phyloP scores from a whole-genome alignment of 1,284 basidiomycete species.

The Leccinum fuscescens region DNA sequence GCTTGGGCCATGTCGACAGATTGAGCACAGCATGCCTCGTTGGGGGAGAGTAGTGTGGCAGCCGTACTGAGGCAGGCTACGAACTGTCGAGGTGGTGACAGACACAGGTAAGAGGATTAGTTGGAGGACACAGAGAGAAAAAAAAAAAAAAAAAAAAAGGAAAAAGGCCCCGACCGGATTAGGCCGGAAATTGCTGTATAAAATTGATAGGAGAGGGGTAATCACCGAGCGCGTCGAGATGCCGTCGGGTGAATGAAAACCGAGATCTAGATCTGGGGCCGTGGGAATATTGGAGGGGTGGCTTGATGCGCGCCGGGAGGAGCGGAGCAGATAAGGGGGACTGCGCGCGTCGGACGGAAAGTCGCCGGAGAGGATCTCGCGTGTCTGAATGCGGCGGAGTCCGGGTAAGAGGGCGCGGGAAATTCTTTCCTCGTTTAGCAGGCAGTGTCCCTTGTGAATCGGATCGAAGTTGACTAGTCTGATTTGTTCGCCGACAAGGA shows the following conservation, averaged over 20 bases:
- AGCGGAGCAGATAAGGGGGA: constrained; percentile 14
- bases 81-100: not conserved
- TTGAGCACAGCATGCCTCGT: not conserved
- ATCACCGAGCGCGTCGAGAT: not conserved
- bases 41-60: not conserved
- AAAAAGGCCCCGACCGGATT: not conserved
- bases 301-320: constrained; percentile 17
- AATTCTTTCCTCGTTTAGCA: not conserved
- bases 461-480: constrained; percentile 12
- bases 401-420: constrained; percentile 14
- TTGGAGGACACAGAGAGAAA: not conserved
- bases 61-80: not conserved
- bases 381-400: not conserved
- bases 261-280: not conserved
- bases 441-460: constrained; percentile 23
- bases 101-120: not conserved
- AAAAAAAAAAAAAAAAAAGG: not conserved
- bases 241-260: not conserved
- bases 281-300: not conserved
- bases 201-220: not conserved
- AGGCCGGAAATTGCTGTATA: not conserved
- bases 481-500: constrained; percentile 5
- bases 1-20: not conserved
- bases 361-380: constrained; percentile 26
- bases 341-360: constrained; percentile 25